A percentile compares a stretch with the other conserved stretches of the same genome.
Evolutionary conservation across 305 asterid species (phyloP).

Genomic region (Striga hermonthica): DNA sequence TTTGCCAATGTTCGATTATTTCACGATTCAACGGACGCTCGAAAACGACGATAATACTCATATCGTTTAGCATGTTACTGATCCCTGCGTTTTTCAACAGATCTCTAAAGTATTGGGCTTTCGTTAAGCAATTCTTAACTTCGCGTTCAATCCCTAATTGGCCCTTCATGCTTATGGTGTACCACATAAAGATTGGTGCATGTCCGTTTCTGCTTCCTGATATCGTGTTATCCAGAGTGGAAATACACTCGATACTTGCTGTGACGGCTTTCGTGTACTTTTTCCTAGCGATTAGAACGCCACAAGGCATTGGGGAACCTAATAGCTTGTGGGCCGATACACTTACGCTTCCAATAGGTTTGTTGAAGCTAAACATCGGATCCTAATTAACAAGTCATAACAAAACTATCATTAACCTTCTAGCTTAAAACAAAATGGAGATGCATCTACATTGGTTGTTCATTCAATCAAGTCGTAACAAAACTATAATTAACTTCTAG

Average conservation of each 20-base stretch:
- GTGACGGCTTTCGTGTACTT: constrained; percentile 63
- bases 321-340: constrained; percentile 94
- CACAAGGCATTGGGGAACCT: constrained; percentile 97
- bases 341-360: constrained; percentile 91
- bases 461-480: too few species aligned
- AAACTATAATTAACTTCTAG: too few species aligned
- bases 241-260: constrained; percentile 78
- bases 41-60: constrained; percentile 85
- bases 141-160: constrained; percentile 86
- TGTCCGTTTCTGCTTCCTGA: constrained; percentile 97
- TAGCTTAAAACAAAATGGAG: too few species aligned
- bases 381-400: too few species aligned
- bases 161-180: constrained; percentile 78
- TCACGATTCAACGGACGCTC: constrained; percentile 77
- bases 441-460: too few species aligned
- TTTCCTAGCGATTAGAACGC: constrained; percentile 72
- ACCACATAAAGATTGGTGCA: constrained; percentile 93
- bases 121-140: constrained; percentile 78
- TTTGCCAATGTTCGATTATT: constrained; percentile 89
- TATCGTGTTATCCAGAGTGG: constrained; percentile 86
- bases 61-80: constrained; percentile 83
- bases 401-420: too few species aligned
- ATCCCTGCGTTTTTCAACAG: constrained; percentile 64
- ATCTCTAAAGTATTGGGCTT: constrained; percentile 79
- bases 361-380: too few species aligned